A percentile compares a stretch with the other conserved stretches of the same genome.
Evolutionary conservation across 2,329 filamentous ascomycete species (phyloP).

Genomic region (Colletotrichum spaethianum): DNA sequence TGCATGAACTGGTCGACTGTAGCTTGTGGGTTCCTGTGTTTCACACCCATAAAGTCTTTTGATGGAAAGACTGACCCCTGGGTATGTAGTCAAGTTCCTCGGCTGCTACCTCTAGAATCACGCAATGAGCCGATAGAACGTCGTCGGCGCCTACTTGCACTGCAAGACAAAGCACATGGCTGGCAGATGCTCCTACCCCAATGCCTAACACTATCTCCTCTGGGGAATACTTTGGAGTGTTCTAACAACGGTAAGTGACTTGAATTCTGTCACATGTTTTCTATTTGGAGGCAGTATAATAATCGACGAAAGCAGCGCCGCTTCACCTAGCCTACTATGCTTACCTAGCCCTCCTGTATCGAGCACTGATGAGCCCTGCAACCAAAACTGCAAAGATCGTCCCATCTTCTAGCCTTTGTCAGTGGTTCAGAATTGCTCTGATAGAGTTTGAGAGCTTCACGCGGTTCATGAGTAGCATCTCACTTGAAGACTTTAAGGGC

Average conservation of each 20-base stretch:
- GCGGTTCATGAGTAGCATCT: slow-evolving; percentile 54
- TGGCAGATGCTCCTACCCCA: slow-evolving; percentile 55
- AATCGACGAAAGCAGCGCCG: slow-evolving; percentile 46
- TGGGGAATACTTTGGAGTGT: slow-evolving; percentile 23
- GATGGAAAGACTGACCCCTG: slow-evolving; percentile 22
- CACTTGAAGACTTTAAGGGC: slow-evolving; percentile 53
- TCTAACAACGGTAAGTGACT: slow-evolving; percentile 43
- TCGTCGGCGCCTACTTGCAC: slow-evolving; percentile 43
- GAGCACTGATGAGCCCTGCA: slow-evolving; percentile 62
- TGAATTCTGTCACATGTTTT: background rate
- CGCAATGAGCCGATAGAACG: slow-evolving; percentile 33
- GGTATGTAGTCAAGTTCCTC: slow-evolving; percentile 46
- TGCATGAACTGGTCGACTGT: slow-evolving; percentile 52
- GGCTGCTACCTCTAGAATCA: slow-evolving; percentile 33
- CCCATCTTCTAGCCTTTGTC: slow-evolving; percentile 52
- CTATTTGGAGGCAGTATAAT: background rate
- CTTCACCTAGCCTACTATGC: slow-evolving; percentile 60
- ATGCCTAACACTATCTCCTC: slow-evolving; percentile 49
- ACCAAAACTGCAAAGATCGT: slow-evolving; percentile 56
- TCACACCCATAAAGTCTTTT: slow-evolving; percentile 3
- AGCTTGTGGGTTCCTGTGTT: slow-evolving; percentile 49
- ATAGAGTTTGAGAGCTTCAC: slow-evolving; percentile 55
- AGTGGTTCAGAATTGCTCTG: slow-evolving; percentile 53
- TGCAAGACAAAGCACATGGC: slow-evolving; percentile 50
- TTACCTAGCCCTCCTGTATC: slow-evolving; percentile 57